Base-by-base conservation (phyloP, 345 rosid species). In the Erucastrum elatum region DNA sequence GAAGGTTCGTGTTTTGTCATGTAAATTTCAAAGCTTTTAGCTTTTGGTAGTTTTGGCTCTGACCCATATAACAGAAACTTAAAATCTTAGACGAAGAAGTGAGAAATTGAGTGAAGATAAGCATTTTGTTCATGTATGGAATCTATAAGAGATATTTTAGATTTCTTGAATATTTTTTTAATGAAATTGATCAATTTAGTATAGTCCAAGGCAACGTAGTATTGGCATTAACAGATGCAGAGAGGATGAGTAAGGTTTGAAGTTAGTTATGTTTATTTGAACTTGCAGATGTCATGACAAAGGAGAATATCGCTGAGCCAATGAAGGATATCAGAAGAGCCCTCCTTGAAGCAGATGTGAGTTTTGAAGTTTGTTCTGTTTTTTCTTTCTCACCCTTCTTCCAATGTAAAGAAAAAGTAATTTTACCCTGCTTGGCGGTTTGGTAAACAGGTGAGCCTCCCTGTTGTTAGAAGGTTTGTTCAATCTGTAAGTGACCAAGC, bases 311-410 rank as follows among this genome's bases (percentile, higher is more conserved):
- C 60, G 88, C 76, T 80, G 99, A 91, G 83, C 98, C 99, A n/a
- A 93, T 95, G 99, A 80, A 89, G 64, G 99, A 95, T 79, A 95
- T 95, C 63, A 90, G 98, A 82, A 87, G 99, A 84, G 96, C 97
- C 55, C 99, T 95, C 68, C 74, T 95, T 34, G 99, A 95, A 90
- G 99, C 99, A 30, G 99, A 95, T 90, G 99, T 95, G 83, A 92
- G 94, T 39, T 15, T 51, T 15, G 21, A 13, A 21, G 26, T 74
- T 68, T 77, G n/a, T 55, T 35, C 39, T 21, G 60, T 21, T 49
- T 74, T 30, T 46, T 4, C 3, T 37, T 37, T 12, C 2, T 0
- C 56, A 49, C 17, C 53, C 2, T 71, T 63, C 65, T 70, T 73
- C 12, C 64, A 68, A 35, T 71, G 33, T 68, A 10, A 10, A n/a